Evolutionary conservation across 2,329 filamentous ascomycete genomes (phyloP).

Genomic region (Leptodontidium sp.): DNA sequence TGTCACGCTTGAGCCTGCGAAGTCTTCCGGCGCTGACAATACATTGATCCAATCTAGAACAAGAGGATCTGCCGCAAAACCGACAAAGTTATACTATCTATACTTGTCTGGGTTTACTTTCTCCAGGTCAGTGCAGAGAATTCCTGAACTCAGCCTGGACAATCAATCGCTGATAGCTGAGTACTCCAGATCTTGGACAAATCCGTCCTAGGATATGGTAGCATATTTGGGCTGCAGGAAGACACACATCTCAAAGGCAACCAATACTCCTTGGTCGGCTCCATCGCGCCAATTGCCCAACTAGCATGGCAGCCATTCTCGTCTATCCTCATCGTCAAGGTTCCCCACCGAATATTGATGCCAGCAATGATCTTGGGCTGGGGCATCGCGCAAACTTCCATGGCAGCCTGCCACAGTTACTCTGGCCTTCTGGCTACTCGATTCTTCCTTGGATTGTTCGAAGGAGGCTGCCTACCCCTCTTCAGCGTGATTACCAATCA

Average conservation of each 20-base stretch:
- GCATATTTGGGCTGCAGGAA: conserved; percentile 64
- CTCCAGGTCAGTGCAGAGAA: conserved; percentile 50
- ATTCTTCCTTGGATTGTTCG: conserved; percentile 83
- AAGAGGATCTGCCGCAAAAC: conserved; percentile 67
- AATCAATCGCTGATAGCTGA: conserved; percentile 23
- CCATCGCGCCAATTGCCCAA: conserved; percentile 66
- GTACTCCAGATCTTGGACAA: conserved; percentile 53
- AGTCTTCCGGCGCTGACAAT: conserved; percentile 11
- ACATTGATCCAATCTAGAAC: conserved; percentile 49
- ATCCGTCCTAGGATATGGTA: conserved; percentile 63
- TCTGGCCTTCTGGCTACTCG: conserved; percentile 77
- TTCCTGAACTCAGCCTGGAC: not conserved
- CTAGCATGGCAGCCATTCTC: conserved; percentile 68
- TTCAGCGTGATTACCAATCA: conserved; percentile 51
- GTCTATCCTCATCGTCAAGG: conserved; percentile 65
- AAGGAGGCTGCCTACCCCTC: conserved; percentile 62
- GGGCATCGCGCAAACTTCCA: conserved; percentile 56
- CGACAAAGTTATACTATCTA: conserved; percentile 63
- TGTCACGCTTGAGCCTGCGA: not conserved
- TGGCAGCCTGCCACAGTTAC: conserved; percentile 66
- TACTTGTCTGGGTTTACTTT: conserved; percentile 67
- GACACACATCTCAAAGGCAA: conserved; percentile 61
- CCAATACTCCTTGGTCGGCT: conserved; percentile 62
- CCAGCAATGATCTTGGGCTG: conserved; percentile 56
- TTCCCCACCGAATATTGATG: conserved; percentile 67